These are phyloP conservation scores for Yamadazyma diospyri DNA, from an alignment of 1,139 yeast genomes.

Conservation along the genomic window DNA sequence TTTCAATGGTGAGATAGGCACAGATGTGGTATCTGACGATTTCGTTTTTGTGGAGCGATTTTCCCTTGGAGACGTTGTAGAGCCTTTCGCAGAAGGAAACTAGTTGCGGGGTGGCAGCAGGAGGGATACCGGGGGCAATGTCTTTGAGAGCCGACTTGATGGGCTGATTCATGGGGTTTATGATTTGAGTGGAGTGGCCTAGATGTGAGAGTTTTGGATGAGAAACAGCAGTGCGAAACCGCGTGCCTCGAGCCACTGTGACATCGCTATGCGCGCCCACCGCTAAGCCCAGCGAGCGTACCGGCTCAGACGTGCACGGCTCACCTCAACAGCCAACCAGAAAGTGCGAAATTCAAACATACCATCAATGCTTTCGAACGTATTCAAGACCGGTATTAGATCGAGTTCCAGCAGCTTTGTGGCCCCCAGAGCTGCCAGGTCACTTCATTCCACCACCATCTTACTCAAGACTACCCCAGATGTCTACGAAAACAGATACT, in stretches of 20 bases:
- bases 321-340: conserved; percentile 13
- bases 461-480: conserved; percentile 16
- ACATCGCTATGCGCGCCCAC: no score
- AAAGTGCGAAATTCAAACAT: conserved; percentile 11
- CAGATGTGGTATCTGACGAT: conserved; percentile 64
- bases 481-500: conserved; percentile 19
- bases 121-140: conserved; percentile 48
- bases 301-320: no score
- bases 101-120: conserved; percentile 46
- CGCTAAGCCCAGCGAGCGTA: no score
- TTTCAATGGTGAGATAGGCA: conserved; percentile 58
- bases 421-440: no score
- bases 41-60: conserved; percentile 50
- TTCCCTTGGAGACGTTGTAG: conserved; percentile 50
- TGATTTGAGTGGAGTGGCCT: no score
- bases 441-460: conserved; percentile 7
- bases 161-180: conserved; percentile 1
- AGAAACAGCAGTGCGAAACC: conserved; percentile 1
- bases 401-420: no score
- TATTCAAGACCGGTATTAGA: no score
- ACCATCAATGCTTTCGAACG: no score
- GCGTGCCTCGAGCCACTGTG: no score
- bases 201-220: no score
- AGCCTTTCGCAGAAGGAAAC: conserved; percentile 47
- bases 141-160: conserved; percentile 25